Conservation (phyloP, 2,329 filamentous ascomycete genomes). For the Penicillium sp. region DNA sequence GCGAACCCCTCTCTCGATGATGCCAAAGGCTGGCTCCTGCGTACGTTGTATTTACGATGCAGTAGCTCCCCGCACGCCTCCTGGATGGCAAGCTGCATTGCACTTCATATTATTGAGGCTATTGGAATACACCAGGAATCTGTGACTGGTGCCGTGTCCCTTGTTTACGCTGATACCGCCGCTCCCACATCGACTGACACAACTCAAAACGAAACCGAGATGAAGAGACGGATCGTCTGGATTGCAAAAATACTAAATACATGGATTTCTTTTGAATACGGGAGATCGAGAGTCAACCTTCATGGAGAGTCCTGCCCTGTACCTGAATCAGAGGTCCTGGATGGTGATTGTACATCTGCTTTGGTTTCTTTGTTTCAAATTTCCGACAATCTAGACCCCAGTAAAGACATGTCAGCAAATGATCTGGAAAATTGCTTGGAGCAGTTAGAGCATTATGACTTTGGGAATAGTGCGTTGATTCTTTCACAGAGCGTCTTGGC, state of each 20-base stretch:
- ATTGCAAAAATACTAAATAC: slow-evolving; percentile 18
- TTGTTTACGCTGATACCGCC: slow-evolving; percentile 15
- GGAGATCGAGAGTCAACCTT: slow-evolving; percentile 15
- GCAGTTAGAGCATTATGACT: slow-evolving; percentile 1
- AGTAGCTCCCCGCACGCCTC: slow-evolving; percentile 4
- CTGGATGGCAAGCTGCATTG: slow-evolving; percentile 52
- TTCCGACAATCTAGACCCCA: slow-evolving; percentile 16
- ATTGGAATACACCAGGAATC: slow-evolving; percentile 14
- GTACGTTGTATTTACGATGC: slow-evolving; percentile 8
- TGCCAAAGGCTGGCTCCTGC: slow-evolving; percentile 10
- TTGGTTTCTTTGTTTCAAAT: slow-evolving; percentile 15
- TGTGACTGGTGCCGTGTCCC: slow-evolving; percentile 3
- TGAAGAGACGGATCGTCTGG: slow-evolving; percentile 16
- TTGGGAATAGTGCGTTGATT: slow-evolving; percentile 12
- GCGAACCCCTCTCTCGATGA: not conserved
- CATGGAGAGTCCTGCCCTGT: slow-evolving; percentile 13
- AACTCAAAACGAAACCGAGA: not conserved
- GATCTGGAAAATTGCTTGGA: slow-evolving; percentile 12
- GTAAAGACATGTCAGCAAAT: slow-evolving; percentile 4
- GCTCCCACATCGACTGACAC: not conserved
- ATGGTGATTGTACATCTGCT: slow-evolving; percentile 12
- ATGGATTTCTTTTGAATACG: slow-evolving; percentile 21
- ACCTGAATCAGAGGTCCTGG: not conserved
- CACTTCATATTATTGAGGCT: slow-evolving; percentile 38
- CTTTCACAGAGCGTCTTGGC: slow-evolving; percentile 16